These are phyloP conservation scores for Cercospora sesami DNA, from an alignment of 2,329 filamentous ascomycete genomes.

Conservation along the genomic window DNA sequence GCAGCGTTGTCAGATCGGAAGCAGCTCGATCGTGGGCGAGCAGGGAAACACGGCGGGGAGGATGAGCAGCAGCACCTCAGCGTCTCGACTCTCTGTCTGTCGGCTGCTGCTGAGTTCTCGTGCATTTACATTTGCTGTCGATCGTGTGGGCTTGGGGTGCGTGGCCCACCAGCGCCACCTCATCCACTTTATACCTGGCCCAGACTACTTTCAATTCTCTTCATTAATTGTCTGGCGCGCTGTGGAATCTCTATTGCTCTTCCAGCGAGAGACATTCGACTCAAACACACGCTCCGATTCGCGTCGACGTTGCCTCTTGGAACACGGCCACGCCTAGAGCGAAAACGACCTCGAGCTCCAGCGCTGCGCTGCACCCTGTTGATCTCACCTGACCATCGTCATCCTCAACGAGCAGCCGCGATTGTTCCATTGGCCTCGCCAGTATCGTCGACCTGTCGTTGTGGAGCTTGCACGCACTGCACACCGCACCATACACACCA, in stretches of 20 bases:
- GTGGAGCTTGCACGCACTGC: background rate
- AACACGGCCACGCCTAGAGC: background rate
- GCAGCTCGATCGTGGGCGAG: background rate
- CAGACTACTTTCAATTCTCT: background rate
- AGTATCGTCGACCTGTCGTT: constrained; percentile 1
- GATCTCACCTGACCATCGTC: constrained; percentile 10
- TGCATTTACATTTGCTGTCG: background rate
- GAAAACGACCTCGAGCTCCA: background rate
- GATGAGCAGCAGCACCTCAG: background rate
- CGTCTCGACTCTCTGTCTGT: background rate
- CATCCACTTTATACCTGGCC: background rate
- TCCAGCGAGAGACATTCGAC: background rate
- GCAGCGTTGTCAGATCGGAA: background rate
- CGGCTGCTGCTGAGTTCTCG: background rate
- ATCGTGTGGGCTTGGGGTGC: background rate
- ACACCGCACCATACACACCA: background rate
- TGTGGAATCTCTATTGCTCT: background rate
- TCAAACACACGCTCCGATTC: background rate
- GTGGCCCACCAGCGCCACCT: background rate
- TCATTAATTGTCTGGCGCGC: background rate
- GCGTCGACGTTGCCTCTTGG: background rate
- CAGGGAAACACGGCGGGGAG: background rate
- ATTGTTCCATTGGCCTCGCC: constrained; percentile 12
- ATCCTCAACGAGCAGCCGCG: constrained; percentile 15
- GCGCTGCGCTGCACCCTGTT: background rate